Percentiles rank a stretch among this genome's conserved stretches.
phyloP scores from a whole-genome alignment of 345 rosid species.

The Turritis glabra region DNA sequence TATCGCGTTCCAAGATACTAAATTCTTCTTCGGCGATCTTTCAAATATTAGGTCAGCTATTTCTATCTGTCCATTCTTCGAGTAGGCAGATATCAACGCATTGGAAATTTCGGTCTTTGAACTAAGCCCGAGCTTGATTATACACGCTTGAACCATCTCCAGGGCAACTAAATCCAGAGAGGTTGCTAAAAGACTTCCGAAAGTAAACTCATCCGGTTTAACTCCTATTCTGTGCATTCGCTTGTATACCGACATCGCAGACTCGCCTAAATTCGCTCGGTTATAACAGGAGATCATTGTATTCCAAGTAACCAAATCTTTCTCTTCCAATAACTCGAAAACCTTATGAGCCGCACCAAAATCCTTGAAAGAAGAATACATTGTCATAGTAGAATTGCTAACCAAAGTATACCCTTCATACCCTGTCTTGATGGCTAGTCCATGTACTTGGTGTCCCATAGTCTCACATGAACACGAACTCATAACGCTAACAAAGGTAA shows the following conservation, averaged over 20 bases:
- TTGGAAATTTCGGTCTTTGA: conserved; percentile 62
- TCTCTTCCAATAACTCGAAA: conserved; percentile 55
- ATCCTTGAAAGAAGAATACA: conserved; percentile 56
- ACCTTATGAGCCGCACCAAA: conserved; percentile 39
- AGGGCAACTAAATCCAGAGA: conserved; percentile 41
- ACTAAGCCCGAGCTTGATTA: conserved; percentile 49
- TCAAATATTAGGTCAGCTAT: conserved; percentile 52
- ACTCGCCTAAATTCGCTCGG: conserved; percentile 44
- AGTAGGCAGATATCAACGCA: conserved; percentile 66
- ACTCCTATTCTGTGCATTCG: conserved; percentile 55
- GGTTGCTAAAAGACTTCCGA: conserved; percentile 68
- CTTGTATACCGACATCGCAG: conserved; percentile 48
- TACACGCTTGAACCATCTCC: conserved; percentile 57
- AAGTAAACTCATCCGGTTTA: conserved; percentile 67
- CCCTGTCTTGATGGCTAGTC: conserved; percentile 56
- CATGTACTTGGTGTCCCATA: conserved; percentile 52
- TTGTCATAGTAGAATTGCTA: conserved; percentile 59
- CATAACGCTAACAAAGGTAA: conserved; percentile 62
- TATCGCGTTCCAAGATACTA: conserved; percentile 73
- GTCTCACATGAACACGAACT: conserved; percentile 43
- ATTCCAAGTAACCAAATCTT: conserved; percentile 80
- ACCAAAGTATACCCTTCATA: conserved; percentile 55
- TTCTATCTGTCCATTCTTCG: conserved; percentile 52
- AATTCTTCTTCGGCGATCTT: conserved; percentile 43
- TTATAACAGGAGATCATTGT: conserved; percentile 64